phyloP scores from a whole-genome alignment of 768 basidiomycete species.

The Boletus edulis region DNA sequence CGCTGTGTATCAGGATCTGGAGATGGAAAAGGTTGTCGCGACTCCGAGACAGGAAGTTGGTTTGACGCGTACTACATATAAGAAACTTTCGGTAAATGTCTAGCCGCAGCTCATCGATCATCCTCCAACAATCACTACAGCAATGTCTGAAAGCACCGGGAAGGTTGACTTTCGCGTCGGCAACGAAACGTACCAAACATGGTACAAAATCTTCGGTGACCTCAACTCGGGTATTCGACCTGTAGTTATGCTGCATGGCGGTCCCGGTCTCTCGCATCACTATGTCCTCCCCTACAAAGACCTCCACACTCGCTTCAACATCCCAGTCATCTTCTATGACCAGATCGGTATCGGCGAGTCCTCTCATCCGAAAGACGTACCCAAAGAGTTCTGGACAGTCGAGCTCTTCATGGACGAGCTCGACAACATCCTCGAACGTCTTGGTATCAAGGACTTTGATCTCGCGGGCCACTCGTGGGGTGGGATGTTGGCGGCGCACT shows the following conservation, averaged over 20 bases:
- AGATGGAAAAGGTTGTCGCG: not conserved
- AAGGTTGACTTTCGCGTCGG: slow-evolving; percentile 20
- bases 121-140: not conserved
- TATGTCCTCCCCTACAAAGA: slow-evolving; percentile 40
- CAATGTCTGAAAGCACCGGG: slow-evolving; percentile 23
- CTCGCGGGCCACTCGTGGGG: slow-evolving; percentile 61
- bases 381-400: slow-evolving; percentile 39
- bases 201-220: slow-evolving; percentile 44
- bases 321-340: slow-evolving; percentile 50
- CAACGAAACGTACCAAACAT: slow-evolving; percentile 36
- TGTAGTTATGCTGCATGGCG: slow-evolving; percentile 46
- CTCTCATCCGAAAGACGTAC: slow-evolving; percentile 35
- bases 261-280: slow-evolving; percentile 38
- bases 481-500: slow-evolving; percentile 47
- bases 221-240: slow-evolving; percentile 33
- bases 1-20: not conserved
- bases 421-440: slow-evolving; percentile 42
- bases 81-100: not conserved
- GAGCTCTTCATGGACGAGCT: slow-evolving; percentile 56
- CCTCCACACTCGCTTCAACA: slow-evolving; percentile 28
- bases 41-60: not conserved
- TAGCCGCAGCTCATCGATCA: not conserved
- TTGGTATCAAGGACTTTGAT: slow-evolving; percentile 44
- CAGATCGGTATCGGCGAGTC: slow-evolving; percentile 48
- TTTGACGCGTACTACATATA: not conserved